These are phyloP conservation scores for Picochlorum sp. DNA, from an alignment of 139 green algal genomes.

Conservation along the genomic window DNA sequence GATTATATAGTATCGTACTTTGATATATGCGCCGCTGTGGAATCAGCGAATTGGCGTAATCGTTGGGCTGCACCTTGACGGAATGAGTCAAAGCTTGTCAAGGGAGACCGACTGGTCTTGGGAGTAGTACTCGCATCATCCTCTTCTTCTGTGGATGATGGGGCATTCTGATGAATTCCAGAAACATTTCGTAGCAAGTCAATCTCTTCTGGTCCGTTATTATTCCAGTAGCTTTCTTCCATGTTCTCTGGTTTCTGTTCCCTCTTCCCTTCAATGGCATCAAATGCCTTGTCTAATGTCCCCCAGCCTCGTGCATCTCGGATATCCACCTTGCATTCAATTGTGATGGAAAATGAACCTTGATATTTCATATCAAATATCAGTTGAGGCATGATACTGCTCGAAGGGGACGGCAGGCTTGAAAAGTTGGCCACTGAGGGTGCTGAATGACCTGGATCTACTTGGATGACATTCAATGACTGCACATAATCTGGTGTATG, in stretches of 20 bases:
- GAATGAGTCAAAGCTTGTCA: conserved; percentile 7
- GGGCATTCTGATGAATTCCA: neutral
- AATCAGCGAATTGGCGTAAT: conserved; percentile 27
- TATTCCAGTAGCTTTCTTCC: neutral
- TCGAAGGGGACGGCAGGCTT: conserved; percentile 27
- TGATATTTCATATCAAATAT: conserved; percentile 42
- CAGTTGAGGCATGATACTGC: conserved; percentile 36
- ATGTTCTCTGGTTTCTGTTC: neutral
- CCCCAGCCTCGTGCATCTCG: conserved; percentile 34
- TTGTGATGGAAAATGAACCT: conserved; percentile 28
- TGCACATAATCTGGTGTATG: conserved; percentile 37
- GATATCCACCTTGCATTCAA: conserved; percentile 43
- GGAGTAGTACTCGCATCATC: neutral
- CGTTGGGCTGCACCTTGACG: conserved; percentile 6
- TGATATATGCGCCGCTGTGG: conserved; percentile 22
- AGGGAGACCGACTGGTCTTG: neutral
- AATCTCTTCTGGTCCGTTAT: neutral
- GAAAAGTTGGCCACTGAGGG: conserved; percentile 29
- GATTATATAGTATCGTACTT: neutral
- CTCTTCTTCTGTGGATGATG: neutral
- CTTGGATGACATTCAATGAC: conserved; percentile 26
- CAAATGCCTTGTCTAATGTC: conserved; percentile 31
- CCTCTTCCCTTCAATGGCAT: conserved; percentile 6
- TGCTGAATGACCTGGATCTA: conserved; percentile 31
- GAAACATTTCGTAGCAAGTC: neutral